These are phyloP conservation scores for Alisma plantagoaquatica DNA, from an alignment of 106 monocot genomes.

Conservation along the genomic window DNA sequence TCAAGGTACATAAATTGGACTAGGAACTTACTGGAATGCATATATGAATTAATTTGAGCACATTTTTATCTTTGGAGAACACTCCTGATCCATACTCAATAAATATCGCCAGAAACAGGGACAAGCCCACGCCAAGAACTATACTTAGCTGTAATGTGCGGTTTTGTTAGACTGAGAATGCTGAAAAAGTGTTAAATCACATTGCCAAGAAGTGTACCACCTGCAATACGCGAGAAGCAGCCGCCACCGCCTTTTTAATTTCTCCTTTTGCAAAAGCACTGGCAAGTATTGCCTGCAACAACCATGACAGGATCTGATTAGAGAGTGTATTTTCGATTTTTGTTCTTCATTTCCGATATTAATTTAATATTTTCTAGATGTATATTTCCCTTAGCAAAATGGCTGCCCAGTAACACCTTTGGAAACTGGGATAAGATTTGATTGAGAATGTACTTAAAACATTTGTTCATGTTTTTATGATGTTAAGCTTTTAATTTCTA, in stretches of 20 bases:
- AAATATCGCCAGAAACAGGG: conserved; percentile 49
- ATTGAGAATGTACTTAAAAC: too few species aligned
- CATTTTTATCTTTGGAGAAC: conserved; percentile 56
- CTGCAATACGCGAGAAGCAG: conserved; percentile 76
- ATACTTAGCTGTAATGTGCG: conserved; percentile 47
- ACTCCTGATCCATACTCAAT: conserved; percentile 53
- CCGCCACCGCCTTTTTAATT: conserved; percentile 25
- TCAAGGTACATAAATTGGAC: too few species aligned
- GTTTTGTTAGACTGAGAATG: neutral
- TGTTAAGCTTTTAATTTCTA: too few species aligned
- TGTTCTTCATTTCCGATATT: too few species aligned
- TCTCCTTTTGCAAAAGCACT: conserved; percentile 73
- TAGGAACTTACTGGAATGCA: conserved; percentile 53
- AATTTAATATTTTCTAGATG: too few species aligned
- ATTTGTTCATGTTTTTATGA: too few species aligned
- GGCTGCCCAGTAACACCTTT: too few species aligned
- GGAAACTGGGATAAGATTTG: too few species aligned
- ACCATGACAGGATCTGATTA: neutral
- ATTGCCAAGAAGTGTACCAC: conserved; percentile 14
- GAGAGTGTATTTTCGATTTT: neutral
- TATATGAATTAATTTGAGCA: conserved; percentile 46
- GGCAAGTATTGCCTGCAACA: conserved; percentile 71
- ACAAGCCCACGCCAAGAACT: conserved; percentile 53
- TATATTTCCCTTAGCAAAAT: too few species aligned
- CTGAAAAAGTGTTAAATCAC: neutral